Conservation (phyloP, 352 stramenopile genomes). For the Globisporangium mamillatum region DNA sequence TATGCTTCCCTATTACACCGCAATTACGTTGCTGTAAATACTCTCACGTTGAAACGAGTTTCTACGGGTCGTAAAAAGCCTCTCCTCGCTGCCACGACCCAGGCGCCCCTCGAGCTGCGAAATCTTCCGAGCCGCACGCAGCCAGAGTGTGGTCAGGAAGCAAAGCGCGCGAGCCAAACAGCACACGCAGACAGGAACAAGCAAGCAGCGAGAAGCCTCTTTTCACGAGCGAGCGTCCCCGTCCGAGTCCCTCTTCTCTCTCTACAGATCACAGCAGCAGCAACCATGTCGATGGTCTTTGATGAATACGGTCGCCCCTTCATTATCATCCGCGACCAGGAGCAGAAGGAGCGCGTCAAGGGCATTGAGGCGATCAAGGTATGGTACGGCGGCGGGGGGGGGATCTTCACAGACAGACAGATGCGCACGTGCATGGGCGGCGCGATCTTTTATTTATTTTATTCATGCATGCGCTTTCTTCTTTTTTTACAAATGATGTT, state of each 20-base stretch:
- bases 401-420: neutral
- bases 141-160: constrained; percentile 1
- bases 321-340: constrained; percentile 99
- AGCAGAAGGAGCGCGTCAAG: constrained; percentile 97
- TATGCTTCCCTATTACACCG: no score
- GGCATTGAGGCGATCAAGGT: constrained; percentile 98
- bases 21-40: neutral
- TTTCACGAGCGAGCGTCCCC: neutral
- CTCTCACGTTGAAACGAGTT: neutral
- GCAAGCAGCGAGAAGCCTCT: neutral
- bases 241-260: neutral
- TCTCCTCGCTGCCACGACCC: neutral
- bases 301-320: constrained; percentile 99
- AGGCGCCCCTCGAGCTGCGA: neutral
- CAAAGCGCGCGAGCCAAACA: neutral
- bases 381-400: neutral
- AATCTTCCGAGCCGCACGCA: neutral
- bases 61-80: neutral
- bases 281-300: constrained; percentile 91
- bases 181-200: neutral
- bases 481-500: neutral
- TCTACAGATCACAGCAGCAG: constrained; percentile 5
- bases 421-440: neutral
- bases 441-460: constrained; percentile 5
- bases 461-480: neutral